Evolutionary conservation across 148 eudicot genomes (phyloP).

Genomic region (Camellia japonica): DNA sequence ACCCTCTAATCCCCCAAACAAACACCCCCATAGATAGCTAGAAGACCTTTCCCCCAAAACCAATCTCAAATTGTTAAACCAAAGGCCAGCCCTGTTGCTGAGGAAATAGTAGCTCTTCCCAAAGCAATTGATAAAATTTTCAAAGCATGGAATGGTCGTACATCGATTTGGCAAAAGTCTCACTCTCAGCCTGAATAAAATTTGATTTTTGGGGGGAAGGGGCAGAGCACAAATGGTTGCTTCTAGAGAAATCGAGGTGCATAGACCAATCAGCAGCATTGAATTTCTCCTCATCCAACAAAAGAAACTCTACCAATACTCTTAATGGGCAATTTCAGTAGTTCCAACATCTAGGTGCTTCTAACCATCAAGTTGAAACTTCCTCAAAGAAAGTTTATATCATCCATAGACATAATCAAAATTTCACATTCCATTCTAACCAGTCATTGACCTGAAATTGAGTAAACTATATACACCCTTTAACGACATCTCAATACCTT

Average conservation of each 20-base stretch:
- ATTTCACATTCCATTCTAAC: background rate
- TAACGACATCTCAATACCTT: background rate
- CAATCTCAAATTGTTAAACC: background rate
- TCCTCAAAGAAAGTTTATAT: background rate
- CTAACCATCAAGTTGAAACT: constrained; percentile 1
- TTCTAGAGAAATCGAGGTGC: too few relatives aligned
- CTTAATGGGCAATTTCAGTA: background rate
- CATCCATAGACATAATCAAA: background rate
- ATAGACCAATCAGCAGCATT: background rate
- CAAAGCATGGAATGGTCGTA: background rate
- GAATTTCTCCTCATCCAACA: background rate
- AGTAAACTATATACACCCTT: background rate
- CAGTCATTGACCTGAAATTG: background rate
- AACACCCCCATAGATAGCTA: background rate
- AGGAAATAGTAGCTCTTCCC: background rate
- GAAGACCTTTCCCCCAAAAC: background rate
- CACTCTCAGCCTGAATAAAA: background rate
- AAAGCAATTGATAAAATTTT: background rate
- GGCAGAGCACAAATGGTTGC: background rate
- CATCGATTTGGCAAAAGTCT: background rate
- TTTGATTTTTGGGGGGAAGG: background rate
- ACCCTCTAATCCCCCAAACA: too few relatives aligned
- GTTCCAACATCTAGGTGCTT: background rate
- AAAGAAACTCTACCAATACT: background rate
- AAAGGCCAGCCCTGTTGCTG: background rate